A percentile compares a stretch with the other conserved stretches of the same genome.
Evolutionary conservation across 2,329 filamentous ascomycete genomes (phyloP).

Genomic region (Aspergillus thermomutatus): DNA sequence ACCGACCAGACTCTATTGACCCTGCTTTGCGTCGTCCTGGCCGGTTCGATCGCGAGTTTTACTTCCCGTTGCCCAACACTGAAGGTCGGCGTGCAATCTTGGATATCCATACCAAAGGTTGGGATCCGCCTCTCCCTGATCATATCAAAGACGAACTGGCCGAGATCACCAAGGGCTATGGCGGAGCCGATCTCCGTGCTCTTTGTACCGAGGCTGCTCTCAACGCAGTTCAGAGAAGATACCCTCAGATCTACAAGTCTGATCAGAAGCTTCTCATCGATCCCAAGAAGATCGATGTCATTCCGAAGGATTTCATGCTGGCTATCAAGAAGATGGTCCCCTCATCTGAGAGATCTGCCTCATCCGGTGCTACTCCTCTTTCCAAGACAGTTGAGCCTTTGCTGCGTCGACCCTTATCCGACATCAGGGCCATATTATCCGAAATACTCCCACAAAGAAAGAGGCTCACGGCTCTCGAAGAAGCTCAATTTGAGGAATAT

Average conservation of each 20-base stretch:
- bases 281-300: constrained; percentile 75
- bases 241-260: constrained; percentile 92
- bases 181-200: constrained; percentile 89
- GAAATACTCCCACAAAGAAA: constrained; percentile 80
- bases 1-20: constrained; percentile 93
- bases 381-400: constrained; percentile 78
- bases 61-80: constrained; percentile 86
- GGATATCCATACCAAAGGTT: constrained; percentile 91
- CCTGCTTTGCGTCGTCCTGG: constrained; percentile 91
- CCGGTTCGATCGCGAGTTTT: constrained; percentile 95
- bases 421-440: constrained; percentile 68
- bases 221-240: constrained; percentile 92
- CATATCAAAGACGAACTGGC: constrained; percentile 78
- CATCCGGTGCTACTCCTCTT: constrained; percentile 77
- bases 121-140: constrained; percentile 72
- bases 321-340: constrained; percentile 95
- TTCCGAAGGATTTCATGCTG: constrained; percentile 94
- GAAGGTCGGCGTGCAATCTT: constrained; percentile 80
- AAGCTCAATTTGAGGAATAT: constrained; percentile 86
- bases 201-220: constrained; percentile 93
- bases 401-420: constrained; percentile 66
- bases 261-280: constrained; percentile 88
- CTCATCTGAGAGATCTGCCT: constrained; percentile 85
- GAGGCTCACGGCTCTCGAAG: constrained; percentile 82
- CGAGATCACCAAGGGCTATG: constrained; percentile 90